Evolutionary conservation across 2,329 filamentous ascomycete genomes (phyloP).

Genomic region (Verticillium isaacii): DNA sequence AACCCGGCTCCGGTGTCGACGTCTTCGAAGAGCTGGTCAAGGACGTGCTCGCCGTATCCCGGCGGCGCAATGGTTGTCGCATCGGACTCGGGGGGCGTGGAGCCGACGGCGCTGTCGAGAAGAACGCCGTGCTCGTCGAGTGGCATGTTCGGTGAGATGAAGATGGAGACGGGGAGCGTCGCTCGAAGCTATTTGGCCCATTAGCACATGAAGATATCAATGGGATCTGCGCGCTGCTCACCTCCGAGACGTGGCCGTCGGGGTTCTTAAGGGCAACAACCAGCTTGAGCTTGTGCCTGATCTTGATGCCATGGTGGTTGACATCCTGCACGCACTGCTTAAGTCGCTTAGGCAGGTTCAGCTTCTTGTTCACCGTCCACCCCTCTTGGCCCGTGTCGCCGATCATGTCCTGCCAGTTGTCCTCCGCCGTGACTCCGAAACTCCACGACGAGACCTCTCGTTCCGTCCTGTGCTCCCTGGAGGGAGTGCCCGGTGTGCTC

Average conservation of each 20-base stretch:
- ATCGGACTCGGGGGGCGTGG: slow-evolving; percentile 26
- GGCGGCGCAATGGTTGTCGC: slow-evolving; percentile 74
- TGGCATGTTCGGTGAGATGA: slow-evolving; percentile 90
- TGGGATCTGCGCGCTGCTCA: slow-evolving; percentile 28
- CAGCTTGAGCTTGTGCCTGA: slow-evolving; percentile 88
- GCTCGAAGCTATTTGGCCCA: slow-evolving; percentile 62
- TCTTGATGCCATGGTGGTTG: slow-evolving; percentile 82
- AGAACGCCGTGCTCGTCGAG: slow-evolving; percentile 85
- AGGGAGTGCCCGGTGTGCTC: slow-evolving; percentile 38
- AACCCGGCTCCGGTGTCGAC: slow-evolving; percentile 71
- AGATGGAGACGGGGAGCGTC: slow-evolving; percentile 84
- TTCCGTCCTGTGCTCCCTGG: slow-evolving; percentile 57
- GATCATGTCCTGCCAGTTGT: slow-evolving; percentile 66
- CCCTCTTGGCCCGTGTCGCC: slow-evolving; percentile 64
- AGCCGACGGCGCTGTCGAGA: slow-evolving; percentile 47
- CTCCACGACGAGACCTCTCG: slow-evolving; percentile 59
- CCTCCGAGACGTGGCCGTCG: slow-evolving; percentile 89
- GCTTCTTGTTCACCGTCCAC: slow-evolving; percentile 55
- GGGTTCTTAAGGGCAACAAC: slow-evolving; percentile 90
- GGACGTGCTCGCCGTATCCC: slow-evolving; percentile 81
- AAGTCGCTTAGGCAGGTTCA: slow-evolving; percentile 75
- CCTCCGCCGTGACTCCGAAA: slow-evolving; percentile 48
- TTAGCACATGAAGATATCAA: slow-evolving; percentile 6
- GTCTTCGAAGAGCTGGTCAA: slow-evolving; percentile 88
- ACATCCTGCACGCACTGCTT: slow-evolving; percentile 85